Evolutionary conservation across 805 yeast species (phyloP), one percentile per base, ranked within the genome.

Genomic region (Helenozyma baotianmanensis): DNA sequence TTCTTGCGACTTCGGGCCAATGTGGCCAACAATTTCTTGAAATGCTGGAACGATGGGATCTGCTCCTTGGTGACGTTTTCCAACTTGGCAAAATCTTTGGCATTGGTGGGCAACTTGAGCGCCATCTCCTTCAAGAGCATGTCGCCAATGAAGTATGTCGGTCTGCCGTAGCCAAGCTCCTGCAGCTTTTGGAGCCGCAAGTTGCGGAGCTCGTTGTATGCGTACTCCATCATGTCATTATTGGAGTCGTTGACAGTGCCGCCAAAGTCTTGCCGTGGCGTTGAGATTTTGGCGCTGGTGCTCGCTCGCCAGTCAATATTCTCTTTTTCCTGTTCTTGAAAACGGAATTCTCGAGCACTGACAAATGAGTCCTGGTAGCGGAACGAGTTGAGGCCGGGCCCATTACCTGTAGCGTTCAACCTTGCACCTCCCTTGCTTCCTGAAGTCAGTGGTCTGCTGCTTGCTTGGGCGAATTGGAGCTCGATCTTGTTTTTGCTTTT

Each of bases 91-190:
- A 64, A 81, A 25, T 68, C 80, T 12, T 47, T 51, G 27, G 68
- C 67, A 11, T 66, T 69, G 2, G 65, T 62, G 1, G 88, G 87
- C 21, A 80, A 58, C 30, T 57, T 62, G 13, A 52, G 42, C 0
- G 84, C 76, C 77, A 80, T 70, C 27, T 75, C 78, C 38, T 67
- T 65, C 36, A 80, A 50, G 0, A 76, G 43, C 2, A 33, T 43
- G 25, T 63, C 67, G 16, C 50, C 38, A 3, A 62, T 30, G 11
- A 53, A 42, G 22, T 47, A 51, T 13, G 34, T 29, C 6, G 50
- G 36, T 29, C 28, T 52, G 43, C 54, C 53, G 25, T 51, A 62
- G 13, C 62, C 63, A 23, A 69, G 39, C 22, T 61, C 63, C 1
- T 62, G 61, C 57, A 71, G 65, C n/a, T 64, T 52, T 21, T 62